phyloP scores from a whole-genome alignment of 176 grass and related monocot genomes.

The Ensete ventricosum region DNA sequence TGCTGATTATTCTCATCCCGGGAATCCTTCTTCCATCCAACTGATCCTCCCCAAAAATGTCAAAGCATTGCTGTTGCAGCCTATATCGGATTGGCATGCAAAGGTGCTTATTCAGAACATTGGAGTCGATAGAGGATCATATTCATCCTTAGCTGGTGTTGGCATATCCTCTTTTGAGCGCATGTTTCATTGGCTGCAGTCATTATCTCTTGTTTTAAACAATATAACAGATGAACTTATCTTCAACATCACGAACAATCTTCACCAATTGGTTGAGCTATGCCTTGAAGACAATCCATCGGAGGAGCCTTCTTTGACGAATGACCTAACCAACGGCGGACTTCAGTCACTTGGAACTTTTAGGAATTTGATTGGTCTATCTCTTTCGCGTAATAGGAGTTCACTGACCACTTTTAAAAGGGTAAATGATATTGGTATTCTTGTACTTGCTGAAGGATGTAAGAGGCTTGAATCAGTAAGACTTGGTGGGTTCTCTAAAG shows the following conservation, averaged over 20 bases:
- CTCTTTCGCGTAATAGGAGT: constrained; percentile 49
- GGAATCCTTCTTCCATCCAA: constrained; percentile 30
- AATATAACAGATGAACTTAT: constrained; percentile 68
- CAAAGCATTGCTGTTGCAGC: constrained; percentile 60
- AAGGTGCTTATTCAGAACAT: constrained; percentile 31
- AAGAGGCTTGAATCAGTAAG: constrained; percentile 78
- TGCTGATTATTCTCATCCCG: constrained; percentile 23
- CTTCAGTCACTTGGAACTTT: constrained; percentile 71
- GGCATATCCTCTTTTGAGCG: constrained; percentile 7
- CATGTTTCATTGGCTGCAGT: constrained; percentile 34
- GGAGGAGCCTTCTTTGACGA: constrained; percentile 37
- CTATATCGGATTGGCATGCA: constrained; percentile 44
- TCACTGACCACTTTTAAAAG: constrained; percentile 48
- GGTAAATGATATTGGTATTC: constrained; percentile 83
- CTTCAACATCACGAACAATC: constrained; percentile 44
- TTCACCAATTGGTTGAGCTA: constrained; percentile 57
- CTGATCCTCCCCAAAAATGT: constrained; percentile 47
- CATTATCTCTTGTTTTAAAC: constrained; percentile 74
- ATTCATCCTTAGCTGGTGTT: not conserved
- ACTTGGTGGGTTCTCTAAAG: constrained; percentile 75
- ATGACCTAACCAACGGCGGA: constrained; percentile 69
- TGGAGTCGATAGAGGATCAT: not conserved
- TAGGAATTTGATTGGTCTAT: constrained; percentile 62
- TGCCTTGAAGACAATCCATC: constrained; percentile 69
- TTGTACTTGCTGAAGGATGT: constrained; percentile 81